Conservation (phyloP, 164 flowering plant genomes). For the Magnolia officinalis region DNA sequence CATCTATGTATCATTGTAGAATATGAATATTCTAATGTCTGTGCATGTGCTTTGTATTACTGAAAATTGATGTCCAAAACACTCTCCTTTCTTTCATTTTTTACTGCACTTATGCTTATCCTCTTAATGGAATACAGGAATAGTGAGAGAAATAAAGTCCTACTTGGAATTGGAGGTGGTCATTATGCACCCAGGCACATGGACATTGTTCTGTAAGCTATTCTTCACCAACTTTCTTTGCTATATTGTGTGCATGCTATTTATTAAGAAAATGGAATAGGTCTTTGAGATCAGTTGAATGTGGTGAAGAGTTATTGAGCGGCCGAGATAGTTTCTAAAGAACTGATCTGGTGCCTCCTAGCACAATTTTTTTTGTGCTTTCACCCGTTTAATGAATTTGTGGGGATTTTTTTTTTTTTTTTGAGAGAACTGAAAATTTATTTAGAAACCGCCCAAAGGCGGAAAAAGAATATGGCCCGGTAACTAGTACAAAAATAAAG, state of each 20-base stretch:
- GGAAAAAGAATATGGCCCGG: no score
- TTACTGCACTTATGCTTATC: background rate
- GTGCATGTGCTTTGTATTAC: no score
- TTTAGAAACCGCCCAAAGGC: no score
- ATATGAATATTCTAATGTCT: background rate
- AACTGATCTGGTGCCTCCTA: background rate
- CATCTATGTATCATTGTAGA: background rate
- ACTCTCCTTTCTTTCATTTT: background rate
- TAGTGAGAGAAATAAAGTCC: conserved; percentile 42
- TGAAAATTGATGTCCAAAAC: background rate
- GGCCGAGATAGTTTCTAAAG: background rate
- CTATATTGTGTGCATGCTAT: background rate
- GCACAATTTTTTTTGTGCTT: no score
- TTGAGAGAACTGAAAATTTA: no score
- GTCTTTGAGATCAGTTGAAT: background rate
- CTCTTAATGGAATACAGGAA: conserved; percentile 31
- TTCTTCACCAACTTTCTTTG: background rate
- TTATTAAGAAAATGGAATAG: background rate
- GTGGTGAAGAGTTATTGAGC: background rate
- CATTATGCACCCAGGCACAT: conserved; percentile 95
- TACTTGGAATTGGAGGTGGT: conserved; percentile 94
- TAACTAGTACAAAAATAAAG: no score
- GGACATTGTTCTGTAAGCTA: conserved; percentile 38
- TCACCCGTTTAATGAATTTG: no score
- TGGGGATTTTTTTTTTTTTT: no score